Base-by-base conservation (phyloP, 345 rosid genomes). In the Erodium maritimum region DNA sequence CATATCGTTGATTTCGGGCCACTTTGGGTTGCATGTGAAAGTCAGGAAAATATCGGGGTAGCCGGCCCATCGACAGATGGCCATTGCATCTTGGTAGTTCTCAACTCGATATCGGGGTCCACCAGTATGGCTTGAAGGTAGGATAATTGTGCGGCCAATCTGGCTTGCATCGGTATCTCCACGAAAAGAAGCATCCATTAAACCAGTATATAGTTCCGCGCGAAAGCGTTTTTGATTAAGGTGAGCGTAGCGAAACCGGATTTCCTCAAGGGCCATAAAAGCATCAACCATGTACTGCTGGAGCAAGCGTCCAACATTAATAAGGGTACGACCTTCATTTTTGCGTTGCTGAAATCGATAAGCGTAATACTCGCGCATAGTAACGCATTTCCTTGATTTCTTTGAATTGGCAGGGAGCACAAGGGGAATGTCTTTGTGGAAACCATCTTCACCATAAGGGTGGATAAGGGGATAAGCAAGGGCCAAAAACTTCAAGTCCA, bases 61-160 rank as follows among this genome's bases (percentile, higher is more conserved):
- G 1, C 62, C 52, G 1, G 19, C 61, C 53, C 57, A 50, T 8
- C 58, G 19, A 21, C 55, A 67, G 10, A 67, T 67, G 2, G 62
- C 54, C 71, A 55, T 67, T 23, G 62, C 71, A 52, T 67, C 58
- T 50, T 61, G 70, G 20, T 61, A 67, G 19, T 67, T 56, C 25
- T 67, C 61, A 0, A 55, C 17, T 5, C 3, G 23, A 21, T 55
- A 61, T 14, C 23, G 0, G 19, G 51, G 50, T 0, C 65, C 10
- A 3, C 23, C 56, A 14, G 18, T 48, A 21, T 21, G 46, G 1
- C 24, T 12, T 19, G 61, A 50, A 0, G 65, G 65, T 0, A 63
- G 20, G 0, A 54, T 25, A 0, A 55, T 29, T 12, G 13, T 1
- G 21, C 50, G 42, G 1, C 52, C 42, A 57, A 58, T 7, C 0